Evolutionary conservation across 2,329 filamentous ascomycete species (phyloP).

Genomic region (Domatiomyces globalis): DNA sequence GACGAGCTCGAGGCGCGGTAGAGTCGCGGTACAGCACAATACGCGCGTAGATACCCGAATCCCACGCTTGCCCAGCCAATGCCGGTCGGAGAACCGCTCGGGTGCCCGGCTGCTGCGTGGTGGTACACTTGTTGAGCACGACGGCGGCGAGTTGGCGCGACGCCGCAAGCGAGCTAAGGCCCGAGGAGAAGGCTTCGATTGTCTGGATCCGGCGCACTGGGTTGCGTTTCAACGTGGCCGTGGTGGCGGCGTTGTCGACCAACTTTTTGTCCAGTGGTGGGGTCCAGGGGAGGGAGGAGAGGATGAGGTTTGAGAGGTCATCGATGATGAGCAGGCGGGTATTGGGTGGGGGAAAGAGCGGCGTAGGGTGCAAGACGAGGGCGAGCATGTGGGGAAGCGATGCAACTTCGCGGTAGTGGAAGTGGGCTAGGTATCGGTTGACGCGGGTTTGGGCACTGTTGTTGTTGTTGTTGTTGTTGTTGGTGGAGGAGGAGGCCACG

Average conservation of each 20-base stretch:
- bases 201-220: constrained; percentile 30
- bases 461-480: constrained; percentile 1
- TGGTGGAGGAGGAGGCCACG: too few species aligned
- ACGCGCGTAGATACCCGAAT: constrained; percentile 58
- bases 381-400: constrained; percentile 56
- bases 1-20: too few species aligned
- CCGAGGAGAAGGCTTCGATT: constrained; percentile 48
- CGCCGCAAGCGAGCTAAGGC: constrained; percentile 57
- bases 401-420: constrained; percentile 50
- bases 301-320: constrained; percentile 61
- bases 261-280: constrained; percentile 26
- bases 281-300: constrained; percentile 47
- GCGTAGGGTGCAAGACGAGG: constrained; percentile 53
- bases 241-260: constrained; percentile 34
- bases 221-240: constrained; percentile 11
- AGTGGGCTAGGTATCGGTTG: constrained; percentile 27
- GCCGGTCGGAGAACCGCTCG: constrained; percentile 60
- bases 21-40: constrained; percentile 62
- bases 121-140: constrained; percentile 64
- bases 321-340: constrained; percentile 64
- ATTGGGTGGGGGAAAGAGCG: constrained; percentile 45
- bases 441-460: neutral
- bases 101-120: constrained; percentile 54
- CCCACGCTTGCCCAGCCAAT: constrained; percentile 65
- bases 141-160: constrained; percentile 59